Conservation (phyloP, 2,329 filamentous ascomycete genomes). For the Ambrosiella xylebori region DNA sequence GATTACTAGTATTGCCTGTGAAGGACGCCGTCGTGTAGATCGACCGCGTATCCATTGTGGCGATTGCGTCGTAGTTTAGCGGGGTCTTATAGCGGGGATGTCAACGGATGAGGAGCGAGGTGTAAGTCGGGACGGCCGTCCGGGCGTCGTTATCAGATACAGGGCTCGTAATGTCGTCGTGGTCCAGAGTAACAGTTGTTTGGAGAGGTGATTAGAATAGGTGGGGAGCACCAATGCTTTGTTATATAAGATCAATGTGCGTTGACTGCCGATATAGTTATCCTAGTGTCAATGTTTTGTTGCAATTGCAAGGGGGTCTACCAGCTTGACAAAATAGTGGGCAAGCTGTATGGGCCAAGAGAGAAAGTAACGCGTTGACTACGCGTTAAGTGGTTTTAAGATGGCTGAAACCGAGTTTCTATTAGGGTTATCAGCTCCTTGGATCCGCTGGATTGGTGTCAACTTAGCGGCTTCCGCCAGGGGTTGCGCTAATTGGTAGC, state of each 20-base stretch:
- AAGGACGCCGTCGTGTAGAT: conserved; percentile 12
- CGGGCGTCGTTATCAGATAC: no score
- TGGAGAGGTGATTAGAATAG: no score
- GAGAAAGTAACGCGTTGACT: background rate
- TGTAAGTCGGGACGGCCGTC: background rate
- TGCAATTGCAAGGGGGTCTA: background rate
- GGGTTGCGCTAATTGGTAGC: no score
- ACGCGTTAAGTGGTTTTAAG: conserved; percentile 2
- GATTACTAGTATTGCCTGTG: conserved; percentile 34
- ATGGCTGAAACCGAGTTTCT: background rate
- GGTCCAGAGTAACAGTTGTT: no score
- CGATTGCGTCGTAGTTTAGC: background rate
- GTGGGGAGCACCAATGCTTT: no score
- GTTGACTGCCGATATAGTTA: background rate
- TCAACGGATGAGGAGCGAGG: background rate
- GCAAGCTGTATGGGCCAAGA: background rate
- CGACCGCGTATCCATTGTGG: conserved; percentile 10
- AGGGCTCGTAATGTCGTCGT: no score
- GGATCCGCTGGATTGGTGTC: no score
- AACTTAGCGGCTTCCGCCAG: no score
- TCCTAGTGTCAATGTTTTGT: background rate
- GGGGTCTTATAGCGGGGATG: background rate
- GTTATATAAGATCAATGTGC: no score
- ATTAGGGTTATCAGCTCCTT: background rate
- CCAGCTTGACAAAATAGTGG: background rate